phyloP scores from a whole-genome alignment of 2,329 filamentous ascomycete genomes.

The Didymosphaeria variabile region DNA sequence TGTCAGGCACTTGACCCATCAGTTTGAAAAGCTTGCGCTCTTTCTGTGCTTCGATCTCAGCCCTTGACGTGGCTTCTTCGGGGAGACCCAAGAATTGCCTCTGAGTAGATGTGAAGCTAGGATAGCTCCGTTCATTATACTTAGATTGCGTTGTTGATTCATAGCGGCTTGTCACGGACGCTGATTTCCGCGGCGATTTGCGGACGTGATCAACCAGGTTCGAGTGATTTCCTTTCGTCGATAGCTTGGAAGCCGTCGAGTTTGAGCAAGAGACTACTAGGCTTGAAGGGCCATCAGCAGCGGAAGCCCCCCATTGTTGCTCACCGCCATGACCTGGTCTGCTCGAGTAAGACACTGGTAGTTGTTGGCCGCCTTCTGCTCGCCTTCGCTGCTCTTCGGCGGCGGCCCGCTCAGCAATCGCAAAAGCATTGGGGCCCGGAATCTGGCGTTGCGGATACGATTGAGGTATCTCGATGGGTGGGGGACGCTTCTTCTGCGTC shows the following conservation, averaged over 20 bases:
- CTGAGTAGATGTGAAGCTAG: conserved; percentile 25
- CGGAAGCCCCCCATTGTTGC: neutral
- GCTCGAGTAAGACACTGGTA: neutral
- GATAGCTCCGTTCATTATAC: conserved; percentile 32
- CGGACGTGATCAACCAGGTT: conserved; percentile 36
- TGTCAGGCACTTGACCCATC: conserved; percentile 41
- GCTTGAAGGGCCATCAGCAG: conserved; percentile 13
- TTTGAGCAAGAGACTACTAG: conserved; percentile 24
- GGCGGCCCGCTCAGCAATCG: conserved; percentile 19
- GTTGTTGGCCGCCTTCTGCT: conserved; percentile 3
- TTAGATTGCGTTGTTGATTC: conserved; percentile 33
- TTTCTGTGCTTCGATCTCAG: conserved; percentile 50
- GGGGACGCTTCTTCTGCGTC: conserved; percentile 38
- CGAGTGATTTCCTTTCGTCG: conserved; percentile 34
- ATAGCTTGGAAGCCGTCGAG: conserved; percentile 27
- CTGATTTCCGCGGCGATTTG: conserved; percentile 37
- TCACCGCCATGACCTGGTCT: neutral
- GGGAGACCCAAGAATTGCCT: conserved; percentile 29
- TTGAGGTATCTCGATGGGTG: conserved; percentile 33
- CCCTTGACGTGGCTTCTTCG: conserved; percentile 48
- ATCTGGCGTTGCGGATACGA: conserved; percentile 20
- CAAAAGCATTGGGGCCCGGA: conserved; percentile 30
- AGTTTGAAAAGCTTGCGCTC: conserved; percentile 48
- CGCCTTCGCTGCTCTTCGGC: conserved; percentile 21
- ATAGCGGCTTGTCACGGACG: conserved; percentile 26